phyloP scores from a whole-genome alignment of 805 yeast genomes.

The fission yeast (Schizosaccharomyces pombe) region DNA sequence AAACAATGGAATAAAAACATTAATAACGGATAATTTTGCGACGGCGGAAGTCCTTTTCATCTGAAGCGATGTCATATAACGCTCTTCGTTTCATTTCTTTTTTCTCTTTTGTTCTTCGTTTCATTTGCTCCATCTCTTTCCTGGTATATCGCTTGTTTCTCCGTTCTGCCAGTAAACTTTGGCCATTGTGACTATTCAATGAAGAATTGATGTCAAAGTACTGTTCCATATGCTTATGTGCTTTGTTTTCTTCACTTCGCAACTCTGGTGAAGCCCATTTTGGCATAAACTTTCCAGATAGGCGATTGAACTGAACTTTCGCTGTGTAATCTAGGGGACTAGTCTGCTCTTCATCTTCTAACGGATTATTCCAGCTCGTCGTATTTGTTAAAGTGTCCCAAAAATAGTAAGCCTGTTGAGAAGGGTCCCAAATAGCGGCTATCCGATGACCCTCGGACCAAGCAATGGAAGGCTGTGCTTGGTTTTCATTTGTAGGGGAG shows the following conservation, averaged over 20 bases:
- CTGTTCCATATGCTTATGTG: neutral
- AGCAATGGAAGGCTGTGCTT: neutral
- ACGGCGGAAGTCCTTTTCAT: neutral
- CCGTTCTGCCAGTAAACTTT: neutral
- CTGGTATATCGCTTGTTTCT: neutral
- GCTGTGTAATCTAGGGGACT: neutral
- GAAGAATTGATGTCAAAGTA: neutral
- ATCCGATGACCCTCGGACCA: constrained; percentile 1
- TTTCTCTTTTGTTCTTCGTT: neutral
- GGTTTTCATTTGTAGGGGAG: neutral
- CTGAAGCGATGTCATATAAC: neutral
- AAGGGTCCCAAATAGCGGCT: constrained; percentile 1
- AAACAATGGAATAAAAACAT: neutral
- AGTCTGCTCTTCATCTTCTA: neutral
- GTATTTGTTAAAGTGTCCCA: constrained; percentile 4
- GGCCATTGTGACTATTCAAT: neutral
- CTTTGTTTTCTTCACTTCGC: neutral
- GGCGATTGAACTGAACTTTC: neutral
- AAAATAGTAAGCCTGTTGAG: neutral
- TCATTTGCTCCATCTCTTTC: constrained; percentile 2
- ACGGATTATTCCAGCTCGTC: neutral
- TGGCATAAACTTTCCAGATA: neutral
- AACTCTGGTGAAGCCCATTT: neutral
- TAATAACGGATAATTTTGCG: neutral
- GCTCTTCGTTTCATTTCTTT: constrained; percentile 1